Evolutionary conservation across 75 land plant genomes (phyloP), one percentile per base, ranked within the genome.

Genomic region (Adiantum capillusveneris): DNA sequence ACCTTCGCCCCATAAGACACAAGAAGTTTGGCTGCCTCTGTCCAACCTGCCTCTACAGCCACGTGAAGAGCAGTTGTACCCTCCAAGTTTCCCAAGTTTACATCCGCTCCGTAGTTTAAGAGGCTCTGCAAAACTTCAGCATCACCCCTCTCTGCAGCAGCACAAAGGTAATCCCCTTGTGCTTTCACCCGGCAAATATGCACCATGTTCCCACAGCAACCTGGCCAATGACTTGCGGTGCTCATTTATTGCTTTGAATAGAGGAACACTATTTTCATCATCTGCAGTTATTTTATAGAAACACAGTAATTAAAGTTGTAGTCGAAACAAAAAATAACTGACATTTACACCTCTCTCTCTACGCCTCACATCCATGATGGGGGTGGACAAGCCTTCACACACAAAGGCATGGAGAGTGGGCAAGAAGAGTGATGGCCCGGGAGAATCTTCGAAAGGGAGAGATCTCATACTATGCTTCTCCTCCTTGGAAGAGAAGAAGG

Each of bases 171-270:
- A 18, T 56, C 71, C 26, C 81, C 90, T 12, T 67, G 53, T 29
- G 74, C 73, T 7, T n/a, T 85, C 83, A 3, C 69, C 61, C 20
- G 30, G 7, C 1, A 90, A 26, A 6, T 46, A 39, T 17, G 87
- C 96, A 9, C 87, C 87, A 28, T 81, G 83, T 19, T 81, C 83
- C 29, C 58, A 44, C 0, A 90, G 73, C 22, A 87, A 25, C 31
- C 67, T 69, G 14, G 60, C 63, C 30, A 81, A 57, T 1, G 57
- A 16, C 9, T 78, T 64, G 51, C 84, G 81, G 13, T 63, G 46
- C 14, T 65, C 74, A 6, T 71, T 53, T 0, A 90, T 66, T n/a
- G 96, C 91, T 36, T 86, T 87, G 77, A 84, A 81, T 7, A 90
- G 50, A 19, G 96, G 96, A 25, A 83, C 74, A 53, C 31, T 76